Evolutionary conservation across 78 protist species (phyloP).

Genomic region (Isochrysis galbana): DNA sequence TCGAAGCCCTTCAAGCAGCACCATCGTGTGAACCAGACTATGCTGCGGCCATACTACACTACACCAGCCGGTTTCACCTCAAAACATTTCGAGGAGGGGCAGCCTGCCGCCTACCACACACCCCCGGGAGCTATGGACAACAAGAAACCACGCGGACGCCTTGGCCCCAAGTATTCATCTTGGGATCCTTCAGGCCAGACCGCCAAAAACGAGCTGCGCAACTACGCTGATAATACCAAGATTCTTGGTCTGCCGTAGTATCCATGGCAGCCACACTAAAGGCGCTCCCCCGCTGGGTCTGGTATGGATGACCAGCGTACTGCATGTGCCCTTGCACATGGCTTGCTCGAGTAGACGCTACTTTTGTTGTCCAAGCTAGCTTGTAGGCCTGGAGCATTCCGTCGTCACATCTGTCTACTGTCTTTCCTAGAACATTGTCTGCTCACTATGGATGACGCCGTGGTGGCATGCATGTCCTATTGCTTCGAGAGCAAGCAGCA

Average conservation of each 20-base stretch:
- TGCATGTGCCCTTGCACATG: no score
- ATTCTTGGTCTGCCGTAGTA: background rate
- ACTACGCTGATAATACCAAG: slow-evolving; percentile 12
- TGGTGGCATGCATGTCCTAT: no score
- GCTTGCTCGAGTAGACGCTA: no score
- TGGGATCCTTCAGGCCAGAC: background rate
- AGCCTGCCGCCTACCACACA: background rate
- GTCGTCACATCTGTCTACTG: no score
- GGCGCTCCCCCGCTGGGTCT: no score
- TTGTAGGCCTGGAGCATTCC: no score
- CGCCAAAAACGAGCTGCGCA: background rate
- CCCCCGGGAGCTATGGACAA: background rate
- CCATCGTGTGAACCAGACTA: background rate
- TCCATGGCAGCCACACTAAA: no score
- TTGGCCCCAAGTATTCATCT: background rate
- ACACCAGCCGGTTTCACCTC: background rate
- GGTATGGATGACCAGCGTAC: no score
- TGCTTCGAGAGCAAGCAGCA: no score
- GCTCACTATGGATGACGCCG: no score
- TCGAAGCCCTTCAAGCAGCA: background rate
- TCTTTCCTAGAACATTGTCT: no score
- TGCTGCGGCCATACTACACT: background rate
- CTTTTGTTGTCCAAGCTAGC: no score
- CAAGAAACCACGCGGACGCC: background rate
- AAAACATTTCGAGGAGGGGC: background rate